Evolutionary conservation across 495 filamentous ascomycete species (phyloP).

Genomic region (Talaromyces stipitatus): DNA sequence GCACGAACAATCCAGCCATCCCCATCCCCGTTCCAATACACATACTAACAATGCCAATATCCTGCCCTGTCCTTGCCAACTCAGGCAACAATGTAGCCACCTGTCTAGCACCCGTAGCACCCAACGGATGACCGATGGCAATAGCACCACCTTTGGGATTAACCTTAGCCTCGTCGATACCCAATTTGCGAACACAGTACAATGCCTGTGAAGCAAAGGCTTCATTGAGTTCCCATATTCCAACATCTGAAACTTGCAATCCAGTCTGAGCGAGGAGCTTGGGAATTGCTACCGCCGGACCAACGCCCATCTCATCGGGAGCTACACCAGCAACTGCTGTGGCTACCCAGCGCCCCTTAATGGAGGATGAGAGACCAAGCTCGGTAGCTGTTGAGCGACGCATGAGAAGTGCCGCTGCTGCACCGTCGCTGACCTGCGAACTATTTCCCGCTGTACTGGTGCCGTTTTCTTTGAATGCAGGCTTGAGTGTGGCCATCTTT

Average conservation of each 20-base stretch:
- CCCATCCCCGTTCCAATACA: slow-evolving; percentile 92
- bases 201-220: slow-evolving; percentile 87
- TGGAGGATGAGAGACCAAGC: slow-evolving; percentile 57
- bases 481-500: slow-evolving; percentile 70
- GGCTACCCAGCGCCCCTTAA: slow-evolving; percentile 74
- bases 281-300: slow-evolving; percentile 79
- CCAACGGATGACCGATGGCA: slow-evolving; percentile 88
- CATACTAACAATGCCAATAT: slow-evolving; percentile 75
- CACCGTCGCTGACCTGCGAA: slow-evolving; percentile 80
- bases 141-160: slow-evolving; percentile 94
- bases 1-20: slow-evolving; percentile 78
- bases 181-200: slow-evolving; percentile 69
- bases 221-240: slow-evolving; percentile 96
- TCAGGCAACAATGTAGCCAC: slow-evolving; percentile 67
- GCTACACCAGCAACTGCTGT: slow-evolving; percentile 65
- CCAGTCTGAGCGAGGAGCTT: slow-evolving; percentile 62
- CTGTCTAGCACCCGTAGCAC: slow-evolving; percentile 81
- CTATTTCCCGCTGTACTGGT: slow-evolving; percentile 82
- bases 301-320: slow-evolving; percentile 92
- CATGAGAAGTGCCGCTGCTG: slow-evolving; percentile 76
- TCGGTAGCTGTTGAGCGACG: slow-evolving; percentile 70
- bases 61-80: slow-evolving; percentile 52
- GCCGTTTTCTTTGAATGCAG: slow-evolving; percentile 68
- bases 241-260: slow-evolving; percentile 58
- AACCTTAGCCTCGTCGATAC: slow-evolving; percentile 58